Evolutionary conservation across 768 basidiomycete genomes (phyloP).

Genomic region (Leccinum subtestaceum): DNA sequence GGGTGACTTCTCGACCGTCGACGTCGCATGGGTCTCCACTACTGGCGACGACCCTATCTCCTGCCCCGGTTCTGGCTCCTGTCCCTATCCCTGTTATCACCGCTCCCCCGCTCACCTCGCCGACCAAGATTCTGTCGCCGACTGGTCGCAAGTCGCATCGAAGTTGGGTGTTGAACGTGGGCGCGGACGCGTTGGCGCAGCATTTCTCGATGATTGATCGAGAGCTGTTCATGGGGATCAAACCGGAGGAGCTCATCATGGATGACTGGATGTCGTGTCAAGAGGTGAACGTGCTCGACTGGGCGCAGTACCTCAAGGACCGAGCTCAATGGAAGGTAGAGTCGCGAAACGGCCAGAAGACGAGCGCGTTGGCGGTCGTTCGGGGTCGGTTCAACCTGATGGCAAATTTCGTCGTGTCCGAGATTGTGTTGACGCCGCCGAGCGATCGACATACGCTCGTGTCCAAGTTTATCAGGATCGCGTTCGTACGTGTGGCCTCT

Average conservation of each 20-base stretch:
- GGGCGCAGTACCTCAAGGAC: slow-evolving; percentile 54
- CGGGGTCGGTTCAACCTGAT: slow-evolving; percentile 84
- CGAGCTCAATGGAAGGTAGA: slow-evolving; percentile 67
- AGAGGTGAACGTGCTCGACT: no score
- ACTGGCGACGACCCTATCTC: slow-evolving; percentile 16
- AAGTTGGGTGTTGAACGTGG: slow-evolving; percentile 59
- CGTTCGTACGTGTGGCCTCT: no score
- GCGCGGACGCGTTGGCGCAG: no score
- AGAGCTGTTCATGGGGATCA: no score
- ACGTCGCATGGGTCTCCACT: slow-evolving; percentile 31
- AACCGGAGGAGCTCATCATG: no score
- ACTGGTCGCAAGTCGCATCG: slow-evolving; percentile 50
- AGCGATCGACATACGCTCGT: no score
- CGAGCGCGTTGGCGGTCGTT: slow-evolving; percentile 68
- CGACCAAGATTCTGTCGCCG: slow-evolving; percentile 37
- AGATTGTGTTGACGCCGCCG: slow-evolving; percentile 49
- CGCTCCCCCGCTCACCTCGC: slow-evolving; percentile 19
- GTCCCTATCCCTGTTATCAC: not conserved
- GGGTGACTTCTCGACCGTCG: slow-evolving; percentile 42
- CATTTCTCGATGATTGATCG: no score
- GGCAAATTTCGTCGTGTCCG: slow-evolving; percentile 75
- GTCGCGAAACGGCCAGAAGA: slow-evolving; percentile 53
- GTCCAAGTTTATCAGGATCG: no score
- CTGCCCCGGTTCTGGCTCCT: slow-evolving; percentile 1
- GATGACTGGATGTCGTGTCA: no score